Base-by-base conservation (phyloP, 441 rosid genomes). In the Biscutella auriculata region DNA sequence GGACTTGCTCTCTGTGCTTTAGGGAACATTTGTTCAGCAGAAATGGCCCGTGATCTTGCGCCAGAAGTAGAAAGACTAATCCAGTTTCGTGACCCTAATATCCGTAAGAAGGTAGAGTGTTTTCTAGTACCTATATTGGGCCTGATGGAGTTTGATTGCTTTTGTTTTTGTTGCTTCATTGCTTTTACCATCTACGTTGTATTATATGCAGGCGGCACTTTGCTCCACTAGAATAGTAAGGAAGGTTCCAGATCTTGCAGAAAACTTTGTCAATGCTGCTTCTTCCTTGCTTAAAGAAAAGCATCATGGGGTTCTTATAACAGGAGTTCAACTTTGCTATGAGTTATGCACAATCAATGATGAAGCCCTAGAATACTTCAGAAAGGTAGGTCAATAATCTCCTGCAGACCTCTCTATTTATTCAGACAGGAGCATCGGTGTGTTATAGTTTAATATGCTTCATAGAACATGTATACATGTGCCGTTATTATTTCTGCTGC, bases 41-140 rank as follows among this genome's bases (percentile, higher is more conserved):
- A 94, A 74, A 94, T 94, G 97, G 96, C 99, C 14, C 92, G 95
- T 70, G 99, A 90, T 83, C 95, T 94, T 76, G 97, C 97, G 6
- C 95, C 97, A 27, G 97, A 94, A 79, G 99, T 94, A 44, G 99
- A 94, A 76, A 80, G 94, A 79, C 72, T 94, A 69, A 79, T 94
- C 69, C 94, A 79, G 71, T 94, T 90, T 83, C 92, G 99, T 73
- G 99, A 94, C 72, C 99, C 99, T 56, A 90, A 94, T 68, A 80
- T 90, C 63, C 85, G 99, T 64, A 94, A 94, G 75, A 94, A 94
- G 73, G 99, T 86, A 70, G 71, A 60, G 65, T 59, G 12, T 55
- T 60, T 51, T 28, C 19, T 62, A 25, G 37, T 73, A 34, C 33
- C 40, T 45, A 13, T 53, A 14, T 35, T 49, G 17, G 53, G 35